phyloP scores from a whole-genome alignment of 2,329 filamentous ascomycete species.

The Aspergillus versicolor region DNA sequence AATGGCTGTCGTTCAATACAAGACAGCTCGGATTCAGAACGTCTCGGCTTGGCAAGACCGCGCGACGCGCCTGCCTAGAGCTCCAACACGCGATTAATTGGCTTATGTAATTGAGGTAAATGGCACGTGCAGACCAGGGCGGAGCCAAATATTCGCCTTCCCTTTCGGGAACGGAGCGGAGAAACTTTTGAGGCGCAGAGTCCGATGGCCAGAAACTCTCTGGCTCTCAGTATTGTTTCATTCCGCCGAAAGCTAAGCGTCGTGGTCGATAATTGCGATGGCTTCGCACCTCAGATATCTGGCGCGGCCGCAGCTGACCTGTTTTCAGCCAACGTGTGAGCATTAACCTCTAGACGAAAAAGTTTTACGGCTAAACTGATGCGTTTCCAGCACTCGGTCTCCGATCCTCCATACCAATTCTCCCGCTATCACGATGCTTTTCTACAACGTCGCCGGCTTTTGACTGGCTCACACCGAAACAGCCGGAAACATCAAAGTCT shows the following conservation, averaged over 20 bases:
- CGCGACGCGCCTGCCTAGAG: slow-evolving; percentile 25
- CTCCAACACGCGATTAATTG: slow-evolving; percentile 11
- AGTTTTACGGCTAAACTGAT: not conserved
- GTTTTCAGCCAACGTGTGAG: slow-evolving; percentile 36
- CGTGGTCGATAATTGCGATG: slow-evolving; percentile 27
- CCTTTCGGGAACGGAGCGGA: slow-evolving; percentile 23
- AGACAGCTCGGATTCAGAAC: not conserved
- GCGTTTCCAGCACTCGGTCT: slow-evolving; percentile 22
- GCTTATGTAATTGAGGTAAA: slow-evolving; percentile 24
- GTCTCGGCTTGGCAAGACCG: slow-evolving; percentile 26
- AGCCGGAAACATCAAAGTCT: slow-evolving; percentile 82
- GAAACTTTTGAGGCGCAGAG: slow-evolving; percentile 13
- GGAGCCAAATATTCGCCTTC: slow-evolving; percentile 14
- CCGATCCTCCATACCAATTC: slow-evolving; percentile 26
- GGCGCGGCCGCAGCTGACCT: slow-evolving; percentile 34
- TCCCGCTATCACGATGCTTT: slow-evolving; percentile 61
- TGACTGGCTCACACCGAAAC: slow-evolving; percentile 80
- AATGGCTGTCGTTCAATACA: not conserved
- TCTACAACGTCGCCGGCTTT: slow-evolving; percentile 63
- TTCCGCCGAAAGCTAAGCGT: not conserved
- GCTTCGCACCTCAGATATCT: slow-evolving; percentile 37
- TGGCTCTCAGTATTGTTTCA: slow-evolving; percentile 12
- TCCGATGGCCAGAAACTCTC: slow-evolving; percentile 23
- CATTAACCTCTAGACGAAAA: not conserved
- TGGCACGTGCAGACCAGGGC: slow-evolving; percentile 24